These are phyloP conservation scores for Usnea hakonensis DNA, from an alignment of 495 filamentous ascomycete genomes.

Conservation along the genomic window DNA sequence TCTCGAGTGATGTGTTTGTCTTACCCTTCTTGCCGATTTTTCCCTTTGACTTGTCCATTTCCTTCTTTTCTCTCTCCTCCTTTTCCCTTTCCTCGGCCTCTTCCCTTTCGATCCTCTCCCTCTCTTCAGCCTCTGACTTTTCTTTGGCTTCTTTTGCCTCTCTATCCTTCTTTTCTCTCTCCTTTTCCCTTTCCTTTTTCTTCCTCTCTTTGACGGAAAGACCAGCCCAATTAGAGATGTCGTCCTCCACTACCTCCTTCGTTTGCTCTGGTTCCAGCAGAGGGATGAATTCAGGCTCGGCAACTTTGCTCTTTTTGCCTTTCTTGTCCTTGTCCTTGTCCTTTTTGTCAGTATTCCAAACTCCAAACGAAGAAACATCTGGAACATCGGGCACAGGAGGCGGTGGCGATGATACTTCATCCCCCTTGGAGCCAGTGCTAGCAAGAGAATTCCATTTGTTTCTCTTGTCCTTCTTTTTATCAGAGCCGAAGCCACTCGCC, in stretches of 20 bases:
- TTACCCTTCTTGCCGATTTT: slow-evolving; percentile 26
- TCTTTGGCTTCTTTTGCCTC: slow-evolving; percentile 20
- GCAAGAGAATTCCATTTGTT: slow-evolving; percentile 18
- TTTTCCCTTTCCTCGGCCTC: slow-evolving; percentile 14
- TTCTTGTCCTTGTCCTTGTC: slow-evolving; percentile 30
- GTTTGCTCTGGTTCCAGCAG: background rate
- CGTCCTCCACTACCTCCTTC: slow-evolving; percentile 7
- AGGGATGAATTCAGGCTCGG: slow-evolving; percentile 14
- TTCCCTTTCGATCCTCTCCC: slow-evolving; percentile 15
- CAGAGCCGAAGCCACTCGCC: slow-evolving; percentile 27
- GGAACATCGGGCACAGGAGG: slow-evolving; percentile 26
- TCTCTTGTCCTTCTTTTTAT: slow-evolving; percentile 27
- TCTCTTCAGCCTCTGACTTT: slow-evolving; percentile 18
- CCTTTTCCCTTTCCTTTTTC: slow-evolving; percentile 15
- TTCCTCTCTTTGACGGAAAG: slow-evolving; percentile 10
- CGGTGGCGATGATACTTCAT: slow-evolving; percentile 21
- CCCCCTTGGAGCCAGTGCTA: slow-evolving; percentile 13
- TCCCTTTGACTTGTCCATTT: slow-evolving; percentile 28
- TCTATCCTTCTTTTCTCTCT: slow-evolving; percentile 11
- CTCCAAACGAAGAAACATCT: slow-evolving; percentile 26
- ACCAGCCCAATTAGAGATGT: slow-evolving; percentile 4
- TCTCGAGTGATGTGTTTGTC: slow-evolving; percentile 11
- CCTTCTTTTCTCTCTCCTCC: slow-evolving; percentile 19
- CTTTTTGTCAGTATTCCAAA: slow-evolving; percentile 40
- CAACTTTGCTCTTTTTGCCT: slow-evolving; percentile 24